Conservation (phyloP, 257 asterid species). For the Phtheirospermum japonicum region DNA sequence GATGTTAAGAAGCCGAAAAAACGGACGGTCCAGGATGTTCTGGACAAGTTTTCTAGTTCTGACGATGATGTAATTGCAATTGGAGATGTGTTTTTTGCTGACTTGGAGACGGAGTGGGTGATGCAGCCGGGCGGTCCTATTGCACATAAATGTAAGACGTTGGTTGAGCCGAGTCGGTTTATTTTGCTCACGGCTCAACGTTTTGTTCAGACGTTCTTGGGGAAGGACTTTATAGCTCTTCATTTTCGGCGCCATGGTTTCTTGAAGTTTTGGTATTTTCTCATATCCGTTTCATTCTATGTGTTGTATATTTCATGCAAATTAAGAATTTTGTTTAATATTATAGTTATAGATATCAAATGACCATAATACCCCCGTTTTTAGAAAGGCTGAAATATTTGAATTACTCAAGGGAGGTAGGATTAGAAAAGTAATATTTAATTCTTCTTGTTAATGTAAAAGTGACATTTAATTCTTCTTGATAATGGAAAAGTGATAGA, state of each 20-base stretch:
- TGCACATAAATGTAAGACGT: slow-evolving; percentile 74
- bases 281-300: not conserved
- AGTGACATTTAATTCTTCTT: no score
- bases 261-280: slow-evolving; percentile 87
- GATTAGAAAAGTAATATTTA: no score
- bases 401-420: no score
- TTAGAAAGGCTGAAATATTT: no score
- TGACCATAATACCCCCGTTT: no score
- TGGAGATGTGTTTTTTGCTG: slow-evolving; percentile 95
- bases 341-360: no score
- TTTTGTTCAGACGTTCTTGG: slow-evolving; percentile 89
- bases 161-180: slow-evolving; percentile 86
- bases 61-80: slow-evolving; percentile 76
- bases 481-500: no score
- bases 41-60: slow-evolving; percentile 56
- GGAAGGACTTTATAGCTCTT: slow-evolving; percentile 81
- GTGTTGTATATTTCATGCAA: no score
- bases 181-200: slow-evolving; percentile 93
- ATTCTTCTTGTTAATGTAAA: no score
- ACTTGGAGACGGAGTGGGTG: slow-evolving; percentile 84
- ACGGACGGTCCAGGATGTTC: slow-evolving; percentile 59
- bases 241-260: slow-evolving; percentile 97
- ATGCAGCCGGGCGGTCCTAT: slow-evolving; percentile 98
- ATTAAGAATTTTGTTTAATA: no score
- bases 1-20: slow-evolving; percentile 77